Evolutionary conservation across 352 stramenopile genomes (phyloP), one percentile per base, ranked within the genome.

Genomic region (Albugo candida): DNA sequence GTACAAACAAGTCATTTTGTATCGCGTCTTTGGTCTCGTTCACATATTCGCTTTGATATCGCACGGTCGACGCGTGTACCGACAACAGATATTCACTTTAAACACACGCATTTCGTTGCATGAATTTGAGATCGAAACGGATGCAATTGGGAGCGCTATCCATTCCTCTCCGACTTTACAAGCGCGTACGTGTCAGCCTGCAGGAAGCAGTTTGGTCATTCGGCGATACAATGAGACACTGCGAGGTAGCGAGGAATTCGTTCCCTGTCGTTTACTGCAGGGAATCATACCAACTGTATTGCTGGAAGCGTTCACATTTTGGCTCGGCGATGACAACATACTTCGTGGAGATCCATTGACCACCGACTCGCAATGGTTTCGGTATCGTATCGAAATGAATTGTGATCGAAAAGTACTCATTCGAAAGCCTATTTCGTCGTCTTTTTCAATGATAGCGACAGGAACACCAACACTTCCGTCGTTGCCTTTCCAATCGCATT

Each of bases 1-100:
- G 0, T 86, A 99, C 42, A 99, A 99, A 54, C 95, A 99, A 65
- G 83, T 99, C 38, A 67, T 99, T 13, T 88, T 97, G 5, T 96
- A 94, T 49, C 73, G 93, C 40, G 50, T 61, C 13, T 67, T 83
- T 52, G 58, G 96, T 38, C 74, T 96, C 17, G 81, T 99, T 35
- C 92, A 97, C 38, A 77, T 99, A 16, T 99, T 95, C 63, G 91
- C 96, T 44, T 73, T 99, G 16, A 79, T 98, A 13, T 95, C 96
- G 43, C 85, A 99, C 58, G 96, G 93, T 5, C 76, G 95, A 18
- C 73, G 93, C 12, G 87, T 97, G 55, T 96, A 98, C 58, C 73
- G 94, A 4, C 95, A 95, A 37, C 70, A 98, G 11, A 83, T 97
- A 35, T 99, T 98, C 60, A 97, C 94, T 6, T 98, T 93, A 0